phyloP scores from a whole-genome alignment of 169 alveolate genomes.

The Eimeria praecox region DNA sequence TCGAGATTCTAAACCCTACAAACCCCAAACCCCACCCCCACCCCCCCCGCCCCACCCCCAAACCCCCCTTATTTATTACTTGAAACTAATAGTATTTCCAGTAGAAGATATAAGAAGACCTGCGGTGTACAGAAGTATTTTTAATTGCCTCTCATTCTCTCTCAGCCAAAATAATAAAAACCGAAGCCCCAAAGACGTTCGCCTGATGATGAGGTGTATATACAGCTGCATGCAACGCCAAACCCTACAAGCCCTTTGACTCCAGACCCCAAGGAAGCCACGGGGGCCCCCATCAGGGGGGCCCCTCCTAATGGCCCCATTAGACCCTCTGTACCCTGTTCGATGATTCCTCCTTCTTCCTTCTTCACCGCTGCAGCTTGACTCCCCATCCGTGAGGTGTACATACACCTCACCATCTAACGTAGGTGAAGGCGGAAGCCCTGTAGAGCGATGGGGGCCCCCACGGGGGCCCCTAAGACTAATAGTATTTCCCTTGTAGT shows the following conservation, averaged over 20 bases:
- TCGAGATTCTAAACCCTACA: neutral
- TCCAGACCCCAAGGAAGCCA: slow-evolving; percentile 1
- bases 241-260: neutral
- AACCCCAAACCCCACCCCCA: neutral
- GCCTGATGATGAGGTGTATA: neutral
- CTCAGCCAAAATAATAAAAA: neutral
- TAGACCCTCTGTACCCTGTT: neutral
- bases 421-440: neutral
- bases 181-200: neutral
- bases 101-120: slow-evolving; percentile 28
- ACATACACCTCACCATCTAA: slow-evolving; percentile 3
- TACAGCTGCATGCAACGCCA: neutral
- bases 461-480: slow-evolving; percentile 5
- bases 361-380: slow-evolving; percentile 3
- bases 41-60: too few relatives aligned
- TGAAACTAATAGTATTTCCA: slow-evolving; percentile 4
- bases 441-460: neutral
- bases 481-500: neutral
- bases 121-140: slow-evolving; percentile 1
- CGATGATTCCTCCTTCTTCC: neutral
- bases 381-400: neutral
- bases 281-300: neutral
- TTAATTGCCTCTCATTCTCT: neutral
- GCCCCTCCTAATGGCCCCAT: neutral
- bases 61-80: neutral